Percentiles rank a stretch among this genome's conserved stretches.
Conservation (phyloP, 108 stramenopile species). For the Pinguiococcus pyrenoidosus region DNA sequence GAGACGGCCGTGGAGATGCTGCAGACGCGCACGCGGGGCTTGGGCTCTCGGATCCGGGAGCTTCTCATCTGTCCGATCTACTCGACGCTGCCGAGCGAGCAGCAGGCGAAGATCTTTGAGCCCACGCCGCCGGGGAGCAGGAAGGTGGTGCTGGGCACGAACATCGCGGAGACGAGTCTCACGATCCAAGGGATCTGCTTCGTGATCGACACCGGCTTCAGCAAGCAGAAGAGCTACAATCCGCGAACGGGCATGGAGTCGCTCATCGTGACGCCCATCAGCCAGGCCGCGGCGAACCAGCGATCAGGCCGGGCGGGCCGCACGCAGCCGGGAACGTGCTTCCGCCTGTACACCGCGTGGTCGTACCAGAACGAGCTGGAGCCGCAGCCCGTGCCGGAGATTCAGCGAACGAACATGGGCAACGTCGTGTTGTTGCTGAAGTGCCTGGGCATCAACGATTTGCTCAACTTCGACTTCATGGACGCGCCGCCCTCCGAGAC, state of each 20-base stretch:
- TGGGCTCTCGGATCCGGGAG: constrained; percentile 83
- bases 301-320: constrained; percentile 85
- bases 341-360: constrained; percentile 95
- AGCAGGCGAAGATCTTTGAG: constrained; percentile 99
- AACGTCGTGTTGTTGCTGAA: constrained; percentile 97
- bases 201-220: constrained; percentile 96
- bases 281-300: constrained; percentile 88
- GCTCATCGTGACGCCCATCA: constrained; percentile 88
- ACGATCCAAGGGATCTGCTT: constrained; percentile 97
- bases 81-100: constrained; percentile 87
- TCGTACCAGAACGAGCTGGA: constrained; percentile 93
- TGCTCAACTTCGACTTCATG: constrained; percentile 98
- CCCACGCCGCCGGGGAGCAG: constrained; percentile 79
- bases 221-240: constrained; percentile 93
- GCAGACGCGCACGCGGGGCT: constrained; percentile 56
- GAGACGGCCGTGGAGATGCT: constrained; percentile 89
- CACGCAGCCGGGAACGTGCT: constrained; percentile 97
- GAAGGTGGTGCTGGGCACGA: constrained; percentile 92
- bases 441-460: constrained; percentile 91
- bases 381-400: constrained; percentile 93
- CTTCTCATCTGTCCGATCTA: constrained; percentile 94
- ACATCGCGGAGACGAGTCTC: constrained; percentile 89
- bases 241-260: constrained; percentile 90
- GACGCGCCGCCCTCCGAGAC: constrained; percentile 63
- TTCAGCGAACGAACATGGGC: constrained; percentile 92